A percentile compares a stretch with the other conserved stretches of the same genome.
Conservation (phyloP, 1,284 basidiomycete genomes). For the Hypsizygus ulmarius region DNA sequence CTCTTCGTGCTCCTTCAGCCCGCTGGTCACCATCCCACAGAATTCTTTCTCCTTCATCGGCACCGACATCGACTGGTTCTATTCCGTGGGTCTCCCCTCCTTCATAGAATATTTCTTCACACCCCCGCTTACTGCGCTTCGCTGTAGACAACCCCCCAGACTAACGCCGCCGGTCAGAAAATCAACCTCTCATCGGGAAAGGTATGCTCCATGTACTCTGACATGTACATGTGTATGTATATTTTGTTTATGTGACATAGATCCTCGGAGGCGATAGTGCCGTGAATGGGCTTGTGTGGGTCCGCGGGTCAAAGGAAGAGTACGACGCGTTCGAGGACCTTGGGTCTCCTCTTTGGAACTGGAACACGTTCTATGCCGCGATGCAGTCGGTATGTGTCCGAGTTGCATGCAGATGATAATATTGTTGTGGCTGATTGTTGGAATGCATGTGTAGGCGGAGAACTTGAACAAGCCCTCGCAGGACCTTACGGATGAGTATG, state of each 20-base stretch:
- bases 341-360: constrained; percentile 27
- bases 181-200: constrained; percentile 32
- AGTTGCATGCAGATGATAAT: too few species aligned
- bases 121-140: background rate
- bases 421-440: too few species aligned
- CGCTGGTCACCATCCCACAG: constrained; percentile 27
- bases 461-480: constrained; percentile 12
- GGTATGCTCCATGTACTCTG: constrained; percentile 11
- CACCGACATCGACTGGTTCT: constrained; percentile 31
- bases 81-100: constrained; percentile 16
- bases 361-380: constrained; percentile 17
- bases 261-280: constrained; percentile 32
- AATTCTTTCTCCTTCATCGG: constrained; percentile 29
- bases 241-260: constrained; percentile 9
- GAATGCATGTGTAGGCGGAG: constrained; percentile 13
- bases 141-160: constrained; percentile 24
- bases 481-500: constrained; percentile 19
- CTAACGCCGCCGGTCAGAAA: constrained; percentile 21
- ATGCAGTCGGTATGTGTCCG: constrained; percentile 12
- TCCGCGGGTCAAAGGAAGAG: constrained; percentile 31
- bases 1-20: constrained; percentile 10
- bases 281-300: constrained; percentile 36
- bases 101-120: too few species aligned
- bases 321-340: constrained; percentile 32
- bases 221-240: background rate